Percentiles rank a stretch among this genome's conserved stretches.
phyloP scores from a whole-genome alignment of 2,329 filamentous ascomycete genomes.

The Cadophora sp. region DNA sequence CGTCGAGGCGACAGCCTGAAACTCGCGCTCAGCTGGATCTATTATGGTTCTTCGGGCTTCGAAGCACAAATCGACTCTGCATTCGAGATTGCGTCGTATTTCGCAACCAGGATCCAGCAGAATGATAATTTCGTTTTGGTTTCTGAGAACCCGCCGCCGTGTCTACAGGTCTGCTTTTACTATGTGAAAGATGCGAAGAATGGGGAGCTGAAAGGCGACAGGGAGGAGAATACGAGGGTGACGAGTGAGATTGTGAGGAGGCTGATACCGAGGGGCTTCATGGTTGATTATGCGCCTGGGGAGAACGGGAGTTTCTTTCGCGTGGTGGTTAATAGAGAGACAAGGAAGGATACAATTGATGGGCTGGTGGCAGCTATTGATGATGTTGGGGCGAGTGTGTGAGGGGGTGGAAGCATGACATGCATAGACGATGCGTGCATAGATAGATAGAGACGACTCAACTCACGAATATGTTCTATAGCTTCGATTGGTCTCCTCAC shows the following conservation, averaged over 20 bases:
- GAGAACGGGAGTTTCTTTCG: conserved; percentile 70
- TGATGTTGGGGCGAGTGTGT: conserved; percentile 36
- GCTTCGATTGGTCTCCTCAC: background rate
- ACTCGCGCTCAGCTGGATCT: conserved; percentile 86
- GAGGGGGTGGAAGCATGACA: background rate
- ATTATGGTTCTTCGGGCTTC: conserved; percentile 83
- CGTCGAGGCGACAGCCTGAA: conserved; percentile 86
- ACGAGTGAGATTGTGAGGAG: conserved; percentile 61
- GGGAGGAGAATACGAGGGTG: conserved; percentile 56
- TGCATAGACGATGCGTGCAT: background rate
- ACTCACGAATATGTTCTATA: background rate
- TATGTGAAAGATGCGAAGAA: conserved; percentile 69
- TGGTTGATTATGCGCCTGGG: conserved; percentile 64
- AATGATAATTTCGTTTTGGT: conserved; percentile 72
- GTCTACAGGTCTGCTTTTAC: conserved; percentile 95
- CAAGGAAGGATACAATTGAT: conserved; percentile 64
- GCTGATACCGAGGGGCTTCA: conserved; percentile 67
- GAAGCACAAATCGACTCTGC: conserved; percentile 72
- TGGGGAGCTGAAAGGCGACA: conserved; percentile 53
- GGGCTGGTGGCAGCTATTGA: conserved; percentile 66
- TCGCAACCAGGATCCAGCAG: conserved; percentile 65
- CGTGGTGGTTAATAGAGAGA: conserved; percentile 71
- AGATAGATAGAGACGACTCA: background rate
- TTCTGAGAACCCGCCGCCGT: conserved; percentile 79
- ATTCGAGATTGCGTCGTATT: conserved; percentile 72